Base-by-base conservation (phyloP, 257 asterid genomes). In the Knoxia roxburghii region DNA sequence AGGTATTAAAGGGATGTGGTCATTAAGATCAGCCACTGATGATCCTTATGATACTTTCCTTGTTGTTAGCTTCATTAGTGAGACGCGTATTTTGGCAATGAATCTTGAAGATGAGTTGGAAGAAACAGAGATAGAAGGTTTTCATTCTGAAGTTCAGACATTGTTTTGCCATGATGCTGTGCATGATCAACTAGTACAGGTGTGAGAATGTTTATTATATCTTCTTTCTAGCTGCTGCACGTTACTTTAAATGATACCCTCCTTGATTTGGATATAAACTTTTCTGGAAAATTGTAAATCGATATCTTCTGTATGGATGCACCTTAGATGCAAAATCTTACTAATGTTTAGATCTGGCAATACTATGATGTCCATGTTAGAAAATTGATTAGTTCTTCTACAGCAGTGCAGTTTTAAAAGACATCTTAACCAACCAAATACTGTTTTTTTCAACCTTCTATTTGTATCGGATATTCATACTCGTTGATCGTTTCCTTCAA, bases 1-100 rank as follows among this genome's bases (percentile, higher is more conserved):
- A 80, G 97, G 97, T 69, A 91, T 91, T 76, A 91, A 88, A 83
- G 98, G 98, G 67, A 88, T 91, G 96, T 91, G 98, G 98, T 88
- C 98, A 41, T 55, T 91, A 69, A 77, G 91, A 75, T 78, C 98
- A 70, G 95, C 96, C 59, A 84, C 90, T 45, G 88, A 91, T 77
- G 96, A 91, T 89, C 87, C 84, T 7, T 79, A 84, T 75, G 98
- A 91, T 53, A 91, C 96, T 56, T 88, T 88, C 79, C 84, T 91
- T 79, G 98, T 88, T 48, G 96, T 88, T 66, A 91, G 98, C 87
- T 91, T 91, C 76, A 91, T 91, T 68, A 85, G 86, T 11, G 98
- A 91, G 84, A 91, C 98, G 5, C 95, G 98, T 66, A 78, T 91
- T 78, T 82, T 91, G 89, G 95, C 96, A 69, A 91, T 91, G 96